A percentile compares a stretch with the other conserved stretches of the same genome.
phyloP scores from a whole-genome alignment of 2,329 filamentous ascomycete genomes.

The Mycosphaerella arachidis region DNA sequence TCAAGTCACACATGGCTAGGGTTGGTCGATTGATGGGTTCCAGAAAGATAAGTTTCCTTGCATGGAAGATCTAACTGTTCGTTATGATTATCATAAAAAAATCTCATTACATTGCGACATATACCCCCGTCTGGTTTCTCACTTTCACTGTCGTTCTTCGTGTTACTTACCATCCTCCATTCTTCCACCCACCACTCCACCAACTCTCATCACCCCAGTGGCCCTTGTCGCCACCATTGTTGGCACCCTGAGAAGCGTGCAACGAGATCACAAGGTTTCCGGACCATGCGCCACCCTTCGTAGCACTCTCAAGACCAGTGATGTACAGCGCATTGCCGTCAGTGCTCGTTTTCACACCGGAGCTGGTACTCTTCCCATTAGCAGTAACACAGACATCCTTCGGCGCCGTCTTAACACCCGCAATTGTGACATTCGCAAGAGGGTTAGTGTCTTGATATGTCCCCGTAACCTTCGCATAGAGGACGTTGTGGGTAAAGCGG shows the following conservation, averaged over 20 bases:
- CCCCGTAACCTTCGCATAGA: slow-evolving; percentile 22
- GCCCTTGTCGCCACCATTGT: too few species aligned
- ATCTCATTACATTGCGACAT: too few species aligned
- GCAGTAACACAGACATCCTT: slow-evolving; percentile 5
- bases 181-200: too few species aligned
- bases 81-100: too few species aligned
- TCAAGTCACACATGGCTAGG: too few species aligned
- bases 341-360: slow-evolving; percentile 7
- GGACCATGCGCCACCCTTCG: slow-evolving; percentile 15
- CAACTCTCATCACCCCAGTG: too few species aligned
- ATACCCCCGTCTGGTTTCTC: too few species aligned
- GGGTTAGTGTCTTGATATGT: slow-evolving; percentile 19
- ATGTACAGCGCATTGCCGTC: slow-evolving; percentile 15
- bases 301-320: slow-evolving; percentile 14
- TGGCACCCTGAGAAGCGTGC: background rate
- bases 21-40: too few species aligned
- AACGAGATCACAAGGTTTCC: slow-evolving; percentile 9
- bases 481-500: slow-evolving; percentile 18
- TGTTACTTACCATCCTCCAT: too few species aligned
- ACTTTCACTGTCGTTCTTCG: too few species aligned
- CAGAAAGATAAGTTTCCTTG: too few species aligned
- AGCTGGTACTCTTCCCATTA: background rate
- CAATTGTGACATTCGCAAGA: slow-evolving; percentile 30
- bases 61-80: too few species aligned
- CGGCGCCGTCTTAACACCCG: slow-evolving; percentile 14